phyloP scores from a whole-genome alignment of 805 yeast genomes.

The Diddensiella transvaalensis region DNA sequence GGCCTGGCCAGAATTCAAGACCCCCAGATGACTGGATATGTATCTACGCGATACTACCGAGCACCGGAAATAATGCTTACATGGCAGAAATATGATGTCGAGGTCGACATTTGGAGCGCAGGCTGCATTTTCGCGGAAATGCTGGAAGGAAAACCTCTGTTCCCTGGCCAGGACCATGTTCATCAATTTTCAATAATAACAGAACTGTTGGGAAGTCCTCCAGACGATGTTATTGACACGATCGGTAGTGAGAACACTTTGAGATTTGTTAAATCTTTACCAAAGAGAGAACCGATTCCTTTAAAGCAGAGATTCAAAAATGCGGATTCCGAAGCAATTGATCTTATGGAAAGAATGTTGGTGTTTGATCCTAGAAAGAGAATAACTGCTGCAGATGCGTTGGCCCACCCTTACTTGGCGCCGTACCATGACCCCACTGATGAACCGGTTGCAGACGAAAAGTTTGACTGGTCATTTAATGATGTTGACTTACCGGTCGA shows the following conservation, averaged over 20 bases:
- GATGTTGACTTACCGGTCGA: conserved; percentile 97
- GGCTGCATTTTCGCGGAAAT: conserved; percentile 97
- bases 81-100: conserved; percentile 96
- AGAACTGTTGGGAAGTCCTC: conserved; percentile 94
- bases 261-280: conserved; percentile 89
- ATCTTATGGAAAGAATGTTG: conserved; percentile 81
- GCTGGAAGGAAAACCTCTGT: conserved; percentile 94
- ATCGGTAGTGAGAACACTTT: conserved; percentile 94
- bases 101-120: conserved; percentile 97
- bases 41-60: conserved; percentile 89
- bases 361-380: conserved; percentile 94
- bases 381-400: conserved; percentile 86
- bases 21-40: conserved; percentile 99
- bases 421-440: conserved; percentile 97
- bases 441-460: conserved; percentile 90
- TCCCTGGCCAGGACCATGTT: conserved; percentile 98
- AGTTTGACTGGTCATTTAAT: conserved; percentile 97
- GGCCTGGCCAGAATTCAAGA: conserved; percentile 97
- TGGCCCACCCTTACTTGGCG: conserved; percentile 84
- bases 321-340: conserved; percentile 69
- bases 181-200: conserved; percentile 97
- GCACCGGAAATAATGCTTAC: conserved; percentile 99
- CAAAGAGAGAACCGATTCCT: conserved; percentile 89
- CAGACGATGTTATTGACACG: conserved; percentile 91
- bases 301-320: conserved; percentile 73